Evolutionary conservation across 148 eudicot genomes (phyloP).

Genomic region (Cornus kousa): DNA sequence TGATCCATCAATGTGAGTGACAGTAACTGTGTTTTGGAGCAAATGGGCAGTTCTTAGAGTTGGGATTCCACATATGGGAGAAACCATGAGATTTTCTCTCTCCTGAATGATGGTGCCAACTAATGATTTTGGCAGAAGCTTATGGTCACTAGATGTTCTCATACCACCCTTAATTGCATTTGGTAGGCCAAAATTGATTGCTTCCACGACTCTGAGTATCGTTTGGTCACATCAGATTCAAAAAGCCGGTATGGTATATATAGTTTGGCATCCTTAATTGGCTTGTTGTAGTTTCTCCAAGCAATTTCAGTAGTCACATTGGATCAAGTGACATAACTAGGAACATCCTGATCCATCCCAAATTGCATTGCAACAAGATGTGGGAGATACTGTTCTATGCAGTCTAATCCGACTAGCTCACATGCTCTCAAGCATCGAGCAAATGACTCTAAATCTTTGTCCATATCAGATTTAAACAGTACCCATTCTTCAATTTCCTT

Average conservation of each 20-base stretch:
- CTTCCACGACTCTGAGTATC: slow-evolving; percentile 19
- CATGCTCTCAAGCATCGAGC: slow-evolving; percentile 30
- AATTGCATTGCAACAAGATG: slow-evolving; percentile 53
- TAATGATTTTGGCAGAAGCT: too few species aligned
- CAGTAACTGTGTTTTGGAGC: not conserved
- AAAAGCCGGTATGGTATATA: slow-evolving; percentile 13
- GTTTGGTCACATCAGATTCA: slow-evolving; percentile 11
- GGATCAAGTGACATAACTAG: slow-evolving; percentile 6
- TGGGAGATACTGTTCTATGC: slow-evolving; percentile 43
- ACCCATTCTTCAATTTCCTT: slow-evolving; percentile 15
- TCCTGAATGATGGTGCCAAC: too few species aligned
- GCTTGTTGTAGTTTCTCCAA: slow-evolving; percentile 17
- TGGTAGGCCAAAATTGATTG: not conserved
- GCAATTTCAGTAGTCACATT: slow-evolving; percentile 14
- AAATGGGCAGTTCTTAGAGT: slow-evolving; percentile 5
- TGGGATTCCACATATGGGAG: too few species aligned
- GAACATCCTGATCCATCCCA: slow-evolving; percentile 54
- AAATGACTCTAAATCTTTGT: slow-evolving; percentile 22
- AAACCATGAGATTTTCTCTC: too few species aligned
- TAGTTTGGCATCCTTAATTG: slow-evolving; percentile 12
- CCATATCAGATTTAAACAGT: slow-evolving; percentile 7
- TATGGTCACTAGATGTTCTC: too few species aligned
- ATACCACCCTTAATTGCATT: not conserved
- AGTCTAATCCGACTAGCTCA: slow-evolving; percentile 45
- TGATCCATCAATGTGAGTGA: not conserved